phyloP scores from a whole-genome alignment of 768 basidiomycete species.

The Podaxis sp. region DNA sequence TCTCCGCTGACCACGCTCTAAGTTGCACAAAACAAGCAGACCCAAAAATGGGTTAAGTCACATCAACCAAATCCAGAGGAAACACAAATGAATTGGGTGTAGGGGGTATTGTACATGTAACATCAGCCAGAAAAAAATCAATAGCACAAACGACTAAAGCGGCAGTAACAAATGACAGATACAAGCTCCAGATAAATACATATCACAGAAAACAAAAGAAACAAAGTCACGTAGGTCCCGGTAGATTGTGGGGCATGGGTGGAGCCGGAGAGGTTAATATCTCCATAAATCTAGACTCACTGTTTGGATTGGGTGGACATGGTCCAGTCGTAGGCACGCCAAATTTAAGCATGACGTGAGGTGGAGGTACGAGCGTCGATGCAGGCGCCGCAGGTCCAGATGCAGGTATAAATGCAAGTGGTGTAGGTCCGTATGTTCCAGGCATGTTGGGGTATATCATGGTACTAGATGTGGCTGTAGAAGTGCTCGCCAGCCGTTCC shows the following conservation, averaged over 20 bases:
- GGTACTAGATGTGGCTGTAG: not conserved
- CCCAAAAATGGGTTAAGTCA: too few species aligned
- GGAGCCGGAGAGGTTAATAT: conserved; percentile 10
- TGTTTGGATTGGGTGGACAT: conserved; percentile 3
- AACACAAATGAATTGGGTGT: not conserved
- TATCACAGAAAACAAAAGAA: not conserved
- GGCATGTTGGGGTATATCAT: not conserved
- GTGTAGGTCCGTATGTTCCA: not conserved
- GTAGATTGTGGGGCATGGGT: conserved; percentile 2
- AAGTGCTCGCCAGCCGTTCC: not conserved
- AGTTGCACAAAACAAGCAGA: not conserved
- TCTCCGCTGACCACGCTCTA: not conserved
- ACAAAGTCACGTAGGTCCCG: not conserved
- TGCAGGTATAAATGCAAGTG: not conserved
- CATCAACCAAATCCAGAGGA: too few species aligned
- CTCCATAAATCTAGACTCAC: conserved; percentile 11
- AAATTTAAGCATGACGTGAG: not conserved
- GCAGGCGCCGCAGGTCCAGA: not conserved
- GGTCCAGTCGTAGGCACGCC: conserved; percentile 1
- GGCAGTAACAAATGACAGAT: not conserved
- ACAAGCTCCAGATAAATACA: not conserved
- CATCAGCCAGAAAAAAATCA: not conserved
- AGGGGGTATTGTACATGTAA: not conserved
- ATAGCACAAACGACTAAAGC: not conserved
- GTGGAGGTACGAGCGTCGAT: not conserved